Conservation (phyloP, 2,329 filamentous ascomycete species). For the Proliferodiscus dingleyae region DNA sequence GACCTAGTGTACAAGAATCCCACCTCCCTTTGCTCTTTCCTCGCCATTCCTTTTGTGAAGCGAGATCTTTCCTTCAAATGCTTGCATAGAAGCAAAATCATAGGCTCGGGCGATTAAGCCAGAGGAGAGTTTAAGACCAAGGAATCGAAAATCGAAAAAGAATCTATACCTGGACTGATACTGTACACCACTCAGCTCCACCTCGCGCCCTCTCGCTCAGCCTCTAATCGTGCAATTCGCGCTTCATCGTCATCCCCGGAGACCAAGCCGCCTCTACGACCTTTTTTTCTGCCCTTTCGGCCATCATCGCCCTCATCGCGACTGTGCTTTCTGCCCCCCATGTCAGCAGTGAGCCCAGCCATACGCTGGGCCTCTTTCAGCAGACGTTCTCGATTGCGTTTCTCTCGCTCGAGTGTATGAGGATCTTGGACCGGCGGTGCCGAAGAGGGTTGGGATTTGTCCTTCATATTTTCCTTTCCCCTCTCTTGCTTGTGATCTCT, state of each 20-base stretch:
- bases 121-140: too few relatives aligned
- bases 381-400: conserved; percentile 59
- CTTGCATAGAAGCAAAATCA: too few relatives aligned
- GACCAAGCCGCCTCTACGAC: conserved; percentile 18
- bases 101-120: too few relatives aligned
- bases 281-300: conserved; percentile 44
- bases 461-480: conserved; percentile 15
- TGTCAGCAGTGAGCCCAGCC: conserved; percentile 45
- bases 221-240: conserved; percentile 44
- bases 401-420: conserved; percentile 66
- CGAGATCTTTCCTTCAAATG: too few relatives aligned
- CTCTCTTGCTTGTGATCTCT: conserved; percentile 43
- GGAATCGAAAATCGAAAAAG: too few relatives aligned
- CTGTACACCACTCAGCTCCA: too few relatives aligned
- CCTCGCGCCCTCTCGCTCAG: conserved; percentile 49
- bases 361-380: conserved; percentile 65
- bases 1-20: neutral
- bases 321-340: conserved; percentile 38
- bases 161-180: too few relatives aligned
- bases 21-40: neutral
- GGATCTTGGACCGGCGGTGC: conserved; percentile 22
- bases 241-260: conserved; percentile 29
- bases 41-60: neutral
- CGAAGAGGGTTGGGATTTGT: conserved; percentile 4
- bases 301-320: conserved; percentile 40